phyloP scores from a whole-genome alignment of 2,329 filamentous ascomycete genomes.

The Colletotrichum sojae region DNA sequence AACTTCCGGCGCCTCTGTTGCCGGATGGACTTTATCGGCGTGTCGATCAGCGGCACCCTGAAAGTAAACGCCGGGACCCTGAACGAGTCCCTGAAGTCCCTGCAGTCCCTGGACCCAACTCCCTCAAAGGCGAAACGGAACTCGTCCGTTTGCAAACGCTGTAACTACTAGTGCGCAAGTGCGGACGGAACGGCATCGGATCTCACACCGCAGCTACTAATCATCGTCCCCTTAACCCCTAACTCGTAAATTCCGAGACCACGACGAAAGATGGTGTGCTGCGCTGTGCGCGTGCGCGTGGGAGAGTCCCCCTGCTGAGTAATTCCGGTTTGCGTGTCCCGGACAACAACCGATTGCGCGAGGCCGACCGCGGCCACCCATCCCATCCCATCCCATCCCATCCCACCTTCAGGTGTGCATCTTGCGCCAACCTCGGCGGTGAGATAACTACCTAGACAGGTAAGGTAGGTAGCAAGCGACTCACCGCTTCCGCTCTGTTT shows the following conservation, averaged over 20 bases:
- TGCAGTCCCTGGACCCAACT: not conserved
- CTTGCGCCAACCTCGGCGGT: slow-evolving; percentile 19
- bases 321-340: not conserved
- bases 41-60: slow-evolving; percentile 33
- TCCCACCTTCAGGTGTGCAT: not conserved
- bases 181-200: slow-evolving; percentile 6
- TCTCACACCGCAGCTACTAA: not conserved
- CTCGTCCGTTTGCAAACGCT: slow-evolving; percentile 5
- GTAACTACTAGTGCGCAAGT: slow-evolving; percentile 5
- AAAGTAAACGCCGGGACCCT: slow-evolving; percentile 20
- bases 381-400: not conserved
- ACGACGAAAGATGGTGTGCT: slow-evolving; percentile 5
- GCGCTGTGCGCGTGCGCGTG: not conserved
- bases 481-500: slow-evolving; percentile 39
- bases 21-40: not conserved
- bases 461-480: slow-evolving; percentile 8
- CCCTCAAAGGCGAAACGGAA: slow-evolving; percentile 15
- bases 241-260: not conserved
- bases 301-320: not conserved
- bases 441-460: slow-evolving; percentile 1
- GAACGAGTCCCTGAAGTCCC: not conserved
- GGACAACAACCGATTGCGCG: slow-evolving; percentile 6
- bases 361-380: slow-evolving; percentile 21
- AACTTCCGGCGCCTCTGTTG: not conserved
- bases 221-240: not conserved